Evolutionary conservation across 805 yeast genomes (phyloP).

Genomic region (Pichia scutulata): DNA sequence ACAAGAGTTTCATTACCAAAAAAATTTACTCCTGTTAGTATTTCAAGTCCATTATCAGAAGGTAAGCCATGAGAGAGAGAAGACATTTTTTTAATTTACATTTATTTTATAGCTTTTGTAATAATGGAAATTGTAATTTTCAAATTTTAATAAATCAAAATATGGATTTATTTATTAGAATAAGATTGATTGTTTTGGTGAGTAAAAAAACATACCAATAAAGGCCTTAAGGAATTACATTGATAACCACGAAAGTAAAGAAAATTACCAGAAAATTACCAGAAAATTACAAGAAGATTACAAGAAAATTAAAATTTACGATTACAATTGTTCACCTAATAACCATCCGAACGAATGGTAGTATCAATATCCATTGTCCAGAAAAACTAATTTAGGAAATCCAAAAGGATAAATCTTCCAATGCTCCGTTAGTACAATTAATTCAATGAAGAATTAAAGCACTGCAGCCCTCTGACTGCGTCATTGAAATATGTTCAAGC

Average conservation of each 20-base stretch:
- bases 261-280: too few species aligned
- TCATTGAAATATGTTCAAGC: conserved; percentile 33
- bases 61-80: conserved; percentile 10
- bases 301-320: background rate
- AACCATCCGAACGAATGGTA: conserved; percentile 9
- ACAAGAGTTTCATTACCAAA: conserved; percentile 85
- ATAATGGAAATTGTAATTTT: background rate
- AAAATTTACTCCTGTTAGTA: conserved; percentile 82
- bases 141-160: too few species aligned
- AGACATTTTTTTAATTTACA: background rate
- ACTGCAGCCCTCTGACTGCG: conserved; percentile 52
- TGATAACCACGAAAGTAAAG: too few species aligned
- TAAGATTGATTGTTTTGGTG: too few species aligned
- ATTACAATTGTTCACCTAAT: conserved; percentile 5
- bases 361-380: conserved; percentile 6
- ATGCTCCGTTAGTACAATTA: conserved; percentile 52
- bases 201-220: too few species aligned
- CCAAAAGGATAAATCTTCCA: conserved; percentile 32
- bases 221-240: too few species aligned
- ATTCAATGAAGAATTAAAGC: conserved; percentile 27
- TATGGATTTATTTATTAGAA: too few species aligned
- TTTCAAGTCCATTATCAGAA: conserved; percentile 44
- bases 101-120: background rate
- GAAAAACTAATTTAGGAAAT: conserved; percentile 8
- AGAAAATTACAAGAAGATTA: too few species aligned